Percentiles rank a stretch among this genome's conserved stretches.
Conservation (phyloP, 257 asterid genomes). For the Euphrasia confusa region DNA sequence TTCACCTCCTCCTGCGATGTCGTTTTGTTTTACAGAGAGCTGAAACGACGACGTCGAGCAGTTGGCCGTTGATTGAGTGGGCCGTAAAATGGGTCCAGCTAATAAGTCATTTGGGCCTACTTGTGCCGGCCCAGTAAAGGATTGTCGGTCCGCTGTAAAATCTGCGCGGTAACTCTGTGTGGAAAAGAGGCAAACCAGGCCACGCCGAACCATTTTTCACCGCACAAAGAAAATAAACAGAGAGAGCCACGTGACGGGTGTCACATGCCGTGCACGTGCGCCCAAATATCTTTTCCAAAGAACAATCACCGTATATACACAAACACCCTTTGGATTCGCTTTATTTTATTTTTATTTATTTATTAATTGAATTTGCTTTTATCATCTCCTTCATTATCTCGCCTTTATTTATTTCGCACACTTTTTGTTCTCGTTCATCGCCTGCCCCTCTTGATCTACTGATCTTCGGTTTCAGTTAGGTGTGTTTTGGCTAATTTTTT, state of each 20-base stretch:
- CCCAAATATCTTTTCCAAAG: too few relatives aligned
- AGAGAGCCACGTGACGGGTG: too few relatives aligned
- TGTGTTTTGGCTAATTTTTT: slow-evolving; percentile 13
- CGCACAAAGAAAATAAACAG: too few relatives aligned
- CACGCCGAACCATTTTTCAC: too few relatives aligned
- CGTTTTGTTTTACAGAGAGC: neutral
- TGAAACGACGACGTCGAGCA: neutral
- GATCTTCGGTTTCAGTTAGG: slow-evolving; percentile 27
- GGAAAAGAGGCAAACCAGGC: too few relatives aligned
- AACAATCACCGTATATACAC: too few relatives aligned
- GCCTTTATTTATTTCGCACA: slow-evolving; percentile 2
- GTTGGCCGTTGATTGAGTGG: neutral
- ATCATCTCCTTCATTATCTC: slow-evolving; percentile 13
- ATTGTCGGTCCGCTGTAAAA: too few relatives aligned
- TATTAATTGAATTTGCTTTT: neutral
- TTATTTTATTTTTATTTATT: neutral
- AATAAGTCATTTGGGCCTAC: neutral
- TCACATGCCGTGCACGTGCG: too few relatives aligned
- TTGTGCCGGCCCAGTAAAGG: too few relatives aligned
- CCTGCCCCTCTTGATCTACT: slow-evolving; percentile 24
- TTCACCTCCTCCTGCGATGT: neutral
- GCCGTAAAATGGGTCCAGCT: too few relatives aligned
- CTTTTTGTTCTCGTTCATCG: neutral
- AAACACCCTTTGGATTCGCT: slow-evolving; percentile 1
- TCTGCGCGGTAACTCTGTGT: too few relatives aligned